These are phyloP conservation scores for Parathielavia appendiculata DNA, from an alignment of 495 filamentous ascomycete species.

Conservation along the genomic window DNA sequence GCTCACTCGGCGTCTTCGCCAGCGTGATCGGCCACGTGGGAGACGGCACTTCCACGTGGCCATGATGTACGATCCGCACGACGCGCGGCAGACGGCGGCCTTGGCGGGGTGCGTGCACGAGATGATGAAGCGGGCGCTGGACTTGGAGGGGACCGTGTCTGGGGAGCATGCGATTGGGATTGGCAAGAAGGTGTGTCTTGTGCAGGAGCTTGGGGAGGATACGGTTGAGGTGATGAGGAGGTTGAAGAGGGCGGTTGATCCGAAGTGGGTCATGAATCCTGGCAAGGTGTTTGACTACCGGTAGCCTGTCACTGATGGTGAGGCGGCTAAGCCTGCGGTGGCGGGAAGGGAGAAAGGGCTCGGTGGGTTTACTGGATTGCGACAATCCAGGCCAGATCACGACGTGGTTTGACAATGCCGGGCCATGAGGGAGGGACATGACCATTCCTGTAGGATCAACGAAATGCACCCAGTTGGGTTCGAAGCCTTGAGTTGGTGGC, in stretches of 20 bases:
- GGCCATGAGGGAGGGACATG: too few species aligned
- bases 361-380: not conserved
- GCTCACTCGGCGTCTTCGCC: constrained; percentile 59
- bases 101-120: constrained; percentile 23
- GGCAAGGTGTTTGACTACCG: constrained; percentile 35
- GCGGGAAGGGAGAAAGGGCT: not conserved
- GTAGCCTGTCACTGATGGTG: too few species aligned
- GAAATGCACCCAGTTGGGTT: too few species aligned
- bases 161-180: constrained; percentile 38
- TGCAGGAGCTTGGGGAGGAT: constrained; percentile 30
- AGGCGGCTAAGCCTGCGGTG: too few species aligned
- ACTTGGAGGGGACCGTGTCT: constrained; percentile 38
- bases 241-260: constrained; percentile 32
- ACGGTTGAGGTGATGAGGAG: constrained; percentile 32
- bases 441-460: too few species aligned
- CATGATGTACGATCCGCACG: constrained; percentile 31
- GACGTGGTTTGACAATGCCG: too few species aligned
- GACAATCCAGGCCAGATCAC: too few species aligned
- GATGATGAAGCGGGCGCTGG: constrained; percentile 34
- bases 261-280: constrained; percentile 35
- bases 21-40: constrained; percentile 73
- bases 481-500: too few species aligned
- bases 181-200: constrained; percentile 32
- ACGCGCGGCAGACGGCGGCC: constrained; percentile 20
- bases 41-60: constrained; percentile 35